A percentile compares a stretch with the other conserved stretches of the same genome.
Conservation (phyloP, 1,284 basidiomycete genomes). For the Boletus calvinii region DNA sequence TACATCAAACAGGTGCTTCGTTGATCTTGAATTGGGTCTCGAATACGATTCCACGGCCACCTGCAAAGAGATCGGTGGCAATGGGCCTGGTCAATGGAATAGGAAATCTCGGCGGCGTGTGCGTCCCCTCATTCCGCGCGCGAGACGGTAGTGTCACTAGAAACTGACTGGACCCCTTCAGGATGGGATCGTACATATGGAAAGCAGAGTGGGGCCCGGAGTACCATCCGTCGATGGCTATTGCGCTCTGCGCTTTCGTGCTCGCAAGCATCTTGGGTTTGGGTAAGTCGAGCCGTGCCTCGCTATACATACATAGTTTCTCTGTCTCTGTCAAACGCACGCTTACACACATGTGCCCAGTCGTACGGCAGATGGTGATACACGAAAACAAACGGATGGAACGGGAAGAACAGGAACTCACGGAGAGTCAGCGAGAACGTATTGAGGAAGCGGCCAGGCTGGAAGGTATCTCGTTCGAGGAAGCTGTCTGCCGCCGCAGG, state of each 20-base stretch:
- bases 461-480: constrained; percentile 51
- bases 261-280: constrained; percentile 39
- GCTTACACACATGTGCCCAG: constrained; percentile 26
- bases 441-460: constrained; percentile 50
- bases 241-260: constrained; percentile 43
- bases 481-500: constrained; percentile 48
- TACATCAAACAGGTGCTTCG: constrained; percentile 48
- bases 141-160: too few relatives aligned
- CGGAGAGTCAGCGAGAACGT: constrained; percentile 41
- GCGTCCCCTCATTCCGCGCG: constrained; percentile 14
- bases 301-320: not conserved
- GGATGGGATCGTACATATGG: constrained; percentile 55
- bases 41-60: constrained; percentile 61
- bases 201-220: constrained; percentile 47
- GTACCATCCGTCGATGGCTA: constrained; percentile 52
- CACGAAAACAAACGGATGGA: constrained; percentile 46
- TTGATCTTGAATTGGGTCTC: constrained; percentile 64
- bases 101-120: constrained; percentile 33
- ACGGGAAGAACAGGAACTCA: constrained; percentile 41
- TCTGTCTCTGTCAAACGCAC: not conserved
- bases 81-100: constrained; percentile 39
- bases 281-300: constrained; percentile 32
- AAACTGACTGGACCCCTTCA: constrained; percentile 14
- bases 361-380: constrained; percentile 47
- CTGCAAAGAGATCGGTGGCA: constrained; percentile 53